These are phyloP conservation scores for Penicillium expansum DNA, from an alignment of 2,329 filamentous ascomycete species.

Conservation along the genomic window DNA sequence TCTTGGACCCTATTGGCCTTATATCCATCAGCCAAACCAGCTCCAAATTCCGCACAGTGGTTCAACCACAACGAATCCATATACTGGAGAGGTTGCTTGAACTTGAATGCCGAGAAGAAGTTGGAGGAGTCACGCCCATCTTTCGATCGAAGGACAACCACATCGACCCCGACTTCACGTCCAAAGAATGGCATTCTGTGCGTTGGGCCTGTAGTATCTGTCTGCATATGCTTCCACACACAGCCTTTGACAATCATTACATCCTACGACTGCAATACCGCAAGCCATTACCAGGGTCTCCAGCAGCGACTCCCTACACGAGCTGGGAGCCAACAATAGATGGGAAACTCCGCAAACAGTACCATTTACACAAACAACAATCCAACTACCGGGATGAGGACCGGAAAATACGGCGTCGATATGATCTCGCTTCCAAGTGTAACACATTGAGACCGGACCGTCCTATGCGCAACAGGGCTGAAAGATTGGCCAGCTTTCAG, in stretches of 20 bases:
- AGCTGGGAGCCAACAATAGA: slow-evolving; percentile 2
- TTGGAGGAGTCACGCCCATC: background rate
- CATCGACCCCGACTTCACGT: background rate
- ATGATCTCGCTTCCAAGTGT: background rate
- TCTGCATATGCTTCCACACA: slow-evolving; percentile 8
- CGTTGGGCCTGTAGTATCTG: slow-evolving; percentile 11
- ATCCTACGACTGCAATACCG: slow-evolving; percentile 9
- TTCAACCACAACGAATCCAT: slow-evolving; percentile 2
- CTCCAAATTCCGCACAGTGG: slow-evolving; percentile 1
- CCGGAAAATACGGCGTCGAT: background rate
- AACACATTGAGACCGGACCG: background rate
- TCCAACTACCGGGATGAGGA: background rate
- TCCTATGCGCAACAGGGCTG: background rate
- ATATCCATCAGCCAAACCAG: slow-evolving; percentile 11
- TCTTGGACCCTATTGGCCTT: slow-evolving; percentile 9
- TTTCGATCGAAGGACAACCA: background rate
- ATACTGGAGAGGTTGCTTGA: slow-evolving; percentile 10
- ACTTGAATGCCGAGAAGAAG: slow-evolving; percentile 6
- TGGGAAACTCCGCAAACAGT: background rate
- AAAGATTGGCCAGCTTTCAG: background rate
- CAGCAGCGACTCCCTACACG: background rate
- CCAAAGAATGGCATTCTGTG: slow-evolving; percentile 7
- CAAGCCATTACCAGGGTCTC: slow-evolving; percentile 10
- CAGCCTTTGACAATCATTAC: slow-evolving; percentile 7
- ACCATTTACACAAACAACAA: background rate